Base-by-base conservation (phyloP, 192 early-diverging fungal species). In the Coemansia erecta region DNA sequence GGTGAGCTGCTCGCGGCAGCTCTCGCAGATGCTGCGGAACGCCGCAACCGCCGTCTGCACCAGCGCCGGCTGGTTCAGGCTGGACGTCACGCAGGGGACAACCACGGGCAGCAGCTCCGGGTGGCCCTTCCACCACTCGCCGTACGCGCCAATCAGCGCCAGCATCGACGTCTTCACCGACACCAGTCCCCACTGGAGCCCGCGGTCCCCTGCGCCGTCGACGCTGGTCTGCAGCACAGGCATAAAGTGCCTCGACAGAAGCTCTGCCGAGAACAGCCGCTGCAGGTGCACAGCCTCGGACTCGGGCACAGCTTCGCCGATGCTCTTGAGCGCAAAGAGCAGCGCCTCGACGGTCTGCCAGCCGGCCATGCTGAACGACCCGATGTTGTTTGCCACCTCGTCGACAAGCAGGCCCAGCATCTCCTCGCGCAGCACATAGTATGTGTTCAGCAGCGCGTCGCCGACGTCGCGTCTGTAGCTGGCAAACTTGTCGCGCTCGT, bases 381-480 rank as follows among this genome's bases (percentile, higher is more conserved):
- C 60, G 60, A 69, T 67, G 39, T 23, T 53, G 41, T 28, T 37
- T 9, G 55, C 21, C 15, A 55, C 52, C 41, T 72, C 63, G 40
- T 69, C 70, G 1, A 80, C 65, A 10, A 87, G 62, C 37, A 70
- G 61, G 1, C 70, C 52, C 40, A 89, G 61, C 71, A 89, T 82
- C 24, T 82, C 74, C 19, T 72, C 65, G 26, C 83, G 82, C 21
- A 90, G 72, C 13, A 87, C 82, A 62, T 85, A 85, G 64, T 90
- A 91, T 6, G 82, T 70, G 57, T 83, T 86, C 33, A 88, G 80
- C 40, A 91, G 76, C 6, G 87, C 85, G 50, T 91, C 90, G 8
- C 85, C 87, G n/a, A 86, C 76, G 63, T 91, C 88, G 28, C 88
- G 83, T 23, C 88, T 82, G 59, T 85, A 89, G 31, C 70, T 75